Evolutionary conservation across 1,139 yeast genomes (phyloP).

Genomic region (Blastobotrys ciferrii): DNA sequence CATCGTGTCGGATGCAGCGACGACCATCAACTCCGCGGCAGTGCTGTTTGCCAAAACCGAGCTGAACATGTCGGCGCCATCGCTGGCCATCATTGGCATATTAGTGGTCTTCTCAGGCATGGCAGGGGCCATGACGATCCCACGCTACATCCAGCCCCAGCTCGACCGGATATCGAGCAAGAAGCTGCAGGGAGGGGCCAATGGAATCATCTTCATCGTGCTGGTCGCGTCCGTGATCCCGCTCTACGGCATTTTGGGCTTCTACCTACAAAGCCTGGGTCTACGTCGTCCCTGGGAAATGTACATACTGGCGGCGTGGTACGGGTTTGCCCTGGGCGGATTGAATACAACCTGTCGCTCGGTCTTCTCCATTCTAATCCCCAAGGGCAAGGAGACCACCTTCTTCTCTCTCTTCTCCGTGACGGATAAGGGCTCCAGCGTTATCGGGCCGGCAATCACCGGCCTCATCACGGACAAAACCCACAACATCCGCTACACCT

Average conservation of each 20-base stretch:
- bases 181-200: not conserved
- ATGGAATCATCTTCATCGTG: slow-evolving; percentile 51
- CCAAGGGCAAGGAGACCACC: slow-evolving; percentile 65
- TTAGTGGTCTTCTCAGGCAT: slow-evolving; percentile 63
- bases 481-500: slow-evolving; percentile 66
- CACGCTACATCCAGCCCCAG: slow-evolving; percentile 45
- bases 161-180: slow-evolving; percentile 29
- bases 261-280: slow-evolving; percentile 49
- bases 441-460: slow-evolving; percentile 63
- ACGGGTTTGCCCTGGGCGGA: slow-evolving; percentile 69
- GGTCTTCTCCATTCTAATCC: slow-evolving; percentile 60
- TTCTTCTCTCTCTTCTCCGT: slow-evolving; percentile 68
- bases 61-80: slow-evolving; percentile 60
- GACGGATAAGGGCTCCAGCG: slow-evolving; percentile 72
- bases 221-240: slow-evolving; percentile 62
- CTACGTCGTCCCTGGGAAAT: slow-evolving; percentile 60
- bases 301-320: slow-evolving; percentile 64
- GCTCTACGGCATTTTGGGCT: slow-evolving; percentile 62
- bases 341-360: slow-evolving; percentile 63
- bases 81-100: slow-evolving; percentile 58
- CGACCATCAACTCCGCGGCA: slow-evolving; percentile 74
- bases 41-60: slow-evolving; percentile 66
- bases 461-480: slow-evolving; percentile 65
- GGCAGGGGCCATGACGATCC: slow-evolving; percentile 55
- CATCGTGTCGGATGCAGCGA: slow-evolving; percentile 63